Percentiles rank a stretch among this genome's conserved stretches.
Evolutionary conservation across 345 rosid genomes (phyloP).

Genomic region (Combretum micranthum): DNA sequence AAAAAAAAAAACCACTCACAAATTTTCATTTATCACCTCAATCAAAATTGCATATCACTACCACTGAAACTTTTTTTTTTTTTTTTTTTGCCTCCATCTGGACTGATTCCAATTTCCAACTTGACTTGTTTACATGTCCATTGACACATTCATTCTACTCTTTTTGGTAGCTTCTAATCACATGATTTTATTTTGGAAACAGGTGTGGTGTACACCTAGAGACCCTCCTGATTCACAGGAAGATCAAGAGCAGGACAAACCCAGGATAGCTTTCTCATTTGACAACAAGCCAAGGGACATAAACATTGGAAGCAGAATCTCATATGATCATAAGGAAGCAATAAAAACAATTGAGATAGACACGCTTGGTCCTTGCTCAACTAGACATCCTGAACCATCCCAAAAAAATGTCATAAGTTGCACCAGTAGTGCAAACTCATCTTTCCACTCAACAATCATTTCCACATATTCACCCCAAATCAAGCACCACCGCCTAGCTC

Average conservation of each 20-base stretch:
- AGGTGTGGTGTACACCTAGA: constrained; percentile 45
- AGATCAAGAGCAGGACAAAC: neutral
- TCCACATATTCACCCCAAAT: constrained; percentile 22
- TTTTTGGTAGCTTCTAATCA: neutral
- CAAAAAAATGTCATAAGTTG: constrained; percentile 16
- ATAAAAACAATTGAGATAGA: constrained; percentile 72
- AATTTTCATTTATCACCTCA: no score
- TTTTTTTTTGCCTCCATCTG: no score
- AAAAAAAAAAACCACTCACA: no score
- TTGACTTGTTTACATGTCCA: no score
- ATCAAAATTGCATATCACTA: no score
- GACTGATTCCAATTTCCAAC: no score
- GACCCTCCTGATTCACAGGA: constrained; percentile 27
- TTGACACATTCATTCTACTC: neutral
- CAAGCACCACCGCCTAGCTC: constrained; percentile 23
- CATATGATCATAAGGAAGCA: constrained; percentile 57
- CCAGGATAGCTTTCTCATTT: no score
- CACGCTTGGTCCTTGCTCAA: constrained; percentile 29
- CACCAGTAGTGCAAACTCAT: constrained; percentile 13
- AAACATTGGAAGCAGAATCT: constrained; percentile 36
- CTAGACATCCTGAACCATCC: constrained; percentile 17
- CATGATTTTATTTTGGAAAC: neutral
- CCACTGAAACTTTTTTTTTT: no score
- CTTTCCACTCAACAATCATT: constrained; percentile 2
- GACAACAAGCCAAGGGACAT: no score